Conservation (phyloP, 208 protist species). For the Trypanosoma scelopori region DNA sequence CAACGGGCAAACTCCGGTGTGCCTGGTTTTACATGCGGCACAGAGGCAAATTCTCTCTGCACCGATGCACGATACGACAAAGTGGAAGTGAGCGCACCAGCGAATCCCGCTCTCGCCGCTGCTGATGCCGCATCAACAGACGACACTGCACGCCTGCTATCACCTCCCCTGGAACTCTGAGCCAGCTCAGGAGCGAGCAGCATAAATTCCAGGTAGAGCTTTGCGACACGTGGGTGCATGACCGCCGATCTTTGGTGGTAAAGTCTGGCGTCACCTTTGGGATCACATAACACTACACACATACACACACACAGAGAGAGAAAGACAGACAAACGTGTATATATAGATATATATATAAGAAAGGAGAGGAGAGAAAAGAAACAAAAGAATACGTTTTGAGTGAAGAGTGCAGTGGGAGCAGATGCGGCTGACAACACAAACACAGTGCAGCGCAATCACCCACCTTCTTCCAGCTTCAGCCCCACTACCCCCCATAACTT, state of each 20-base stretch:
- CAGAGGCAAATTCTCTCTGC: constrained; percentile 53
- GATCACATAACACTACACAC: not conserved
- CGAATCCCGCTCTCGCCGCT: not conserved
- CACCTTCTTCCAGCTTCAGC: not conserved
- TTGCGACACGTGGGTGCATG: constrained; percentile 47
- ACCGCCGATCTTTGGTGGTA: not conserved
- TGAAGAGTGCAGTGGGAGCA: no score
- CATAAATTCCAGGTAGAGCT: constrained; percentile 75
- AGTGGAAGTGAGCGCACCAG: constrained; percentile 7
- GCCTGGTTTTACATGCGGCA: constrained; percentile 33
- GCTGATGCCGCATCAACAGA: not conserved
- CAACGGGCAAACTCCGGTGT: constrained; percentile 53
- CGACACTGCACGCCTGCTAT: not conserved
- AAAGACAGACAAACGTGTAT: no score
- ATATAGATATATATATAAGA: constrained; percentile 6
- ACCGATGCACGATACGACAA: constrained; percentile 45
- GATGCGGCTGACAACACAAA: no score
- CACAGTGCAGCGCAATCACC: no score
- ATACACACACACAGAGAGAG: not conserved
- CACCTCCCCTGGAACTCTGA: not conserved
- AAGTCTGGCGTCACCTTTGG: not conserved
- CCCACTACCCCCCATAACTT: not conserved
- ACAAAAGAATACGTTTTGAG: not conserved
- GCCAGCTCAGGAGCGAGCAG: constrained; percentile 38
- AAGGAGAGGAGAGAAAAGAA: not conserved